Base-by-base conservation (phyloP, 371 early-diverging fungal species). In the Apophysomyces elegans region DNA sequence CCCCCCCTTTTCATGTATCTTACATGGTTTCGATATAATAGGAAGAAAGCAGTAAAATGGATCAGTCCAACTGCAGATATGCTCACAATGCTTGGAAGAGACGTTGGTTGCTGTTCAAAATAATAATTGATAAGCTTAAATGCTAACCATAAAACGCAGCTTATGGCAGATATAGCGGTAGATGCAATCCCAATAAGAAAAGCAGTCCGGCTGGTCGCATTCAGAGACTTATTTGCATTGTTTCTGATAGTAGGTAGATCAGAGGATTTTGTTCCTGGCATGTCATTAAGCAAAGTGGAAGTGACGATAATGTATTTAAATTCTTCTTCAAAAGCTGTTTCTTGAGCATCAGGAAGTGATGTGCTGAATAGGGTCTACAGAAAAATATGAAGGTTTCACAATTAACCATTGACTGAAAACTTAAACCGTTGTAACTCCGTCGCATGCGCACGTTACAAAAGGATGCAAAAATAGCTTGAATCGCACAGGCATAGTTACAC, bases 291-390 rank as follows among this genome's bases (percentile, higher is more conserved):
- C 46, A 81, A 75, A 8, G 81, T 79, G 2, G 86, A 86, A 11
- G 83, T 83, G 63, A 80, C 83, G 56, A 86, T 76, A 35, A 84
- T 64, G 63, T 83, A 85, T 61, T 83, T 84, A 69, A 86, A 86
- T 5, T 84, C 78, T 56, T 86, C 87, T 64, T 86, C 87, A 66
- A 86, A 86, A 38, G 76, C 79, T 56, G 74, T 73, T 68, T 85
- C 83, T 69, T 86, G 83, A 14, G 66, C 43, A 38, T 78, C 72
- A 0, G 84, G 77, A 0, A 83, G 58, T 5, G 87, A 78, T 2
- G 78, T 67, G 41, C 80, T 79, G 56, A 81, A 70, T 5, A 76
- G 65, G 46, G 76, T 75, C 85, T 83, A 61, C 16, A 56, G 46
- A 43, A 36, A n/a, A 50, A 50, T 50, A 21, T n/a, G 9, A 41